Conservation (phyloP, 805 yeast genomes). For the Maudiozyma pseudohumilis region DNA sequence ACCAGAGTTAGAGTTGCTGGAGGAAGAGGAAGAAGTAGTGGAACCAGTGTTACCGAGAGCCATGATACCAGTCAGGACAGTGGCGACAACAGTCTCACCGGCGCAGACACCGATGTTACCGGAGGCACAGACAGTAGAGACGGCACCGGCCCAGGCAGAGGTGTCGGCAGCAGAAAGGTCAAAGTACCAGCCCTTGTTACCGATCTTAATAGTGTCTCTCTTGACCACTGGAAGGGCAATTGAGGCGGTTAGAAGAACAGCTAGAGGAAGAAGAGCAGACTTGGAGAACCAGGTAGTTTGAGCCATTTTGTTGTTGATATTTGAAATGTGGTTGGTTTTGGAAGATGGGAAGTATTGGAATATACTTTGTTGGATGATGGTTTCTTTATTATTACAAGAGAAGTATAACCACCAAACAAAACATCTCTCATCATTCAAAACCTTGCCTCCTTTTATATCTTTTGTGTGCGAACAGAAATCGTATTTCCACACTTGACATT, state of each 20-base stretch:
- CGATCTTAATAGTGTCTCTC: conserved; percentile 3
- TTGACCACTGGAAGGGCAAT: not conserved
- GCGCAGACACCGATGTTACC: conserved; percentile 1
- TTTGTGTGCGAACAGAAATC: too few relatives aligned
- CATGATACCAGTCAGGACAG: conserved; percentile 3
- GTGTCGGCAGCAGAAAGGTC: conserved; percentile 2
- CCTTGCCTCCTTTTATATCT: too few relatives aligned
- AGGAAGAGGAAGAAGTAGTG: not conserved
- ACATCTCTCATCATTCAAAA: too few relatives aligned
- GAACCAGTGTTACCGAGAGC: conserved; percentile 4
- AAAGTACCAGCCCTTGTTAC: conserved; percentile 3
- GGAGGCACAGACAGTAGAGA: conserved; percentile 2
- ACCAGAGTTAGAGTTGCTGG: not conserved
- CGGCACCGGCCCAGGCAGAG: conserved; percentile 3
- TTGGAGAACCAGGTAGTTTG: conserved; percentile 1
- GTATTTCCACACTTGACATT: too few relatives aligned
- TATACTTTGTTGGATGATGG: not conserved
- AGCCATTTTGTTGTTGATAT: not conserved
- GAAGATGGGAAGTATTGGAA: not conserved
- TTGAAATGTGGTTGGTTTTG: not conserved
- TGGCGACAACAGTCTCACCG: conserved; percentile 3
- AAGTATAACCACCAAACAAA: too few relatives aligned
- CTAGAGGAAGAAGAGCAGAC: not conserved
- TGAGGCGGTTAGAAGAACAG: not conserved
- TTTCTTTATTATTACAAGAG: not conserved